Evolutionary conservation across 345 rosid genomes (phyloP), one percentile per base, ranked within the genome.

Genomic region (Stellera chamaejasme): DNA sequence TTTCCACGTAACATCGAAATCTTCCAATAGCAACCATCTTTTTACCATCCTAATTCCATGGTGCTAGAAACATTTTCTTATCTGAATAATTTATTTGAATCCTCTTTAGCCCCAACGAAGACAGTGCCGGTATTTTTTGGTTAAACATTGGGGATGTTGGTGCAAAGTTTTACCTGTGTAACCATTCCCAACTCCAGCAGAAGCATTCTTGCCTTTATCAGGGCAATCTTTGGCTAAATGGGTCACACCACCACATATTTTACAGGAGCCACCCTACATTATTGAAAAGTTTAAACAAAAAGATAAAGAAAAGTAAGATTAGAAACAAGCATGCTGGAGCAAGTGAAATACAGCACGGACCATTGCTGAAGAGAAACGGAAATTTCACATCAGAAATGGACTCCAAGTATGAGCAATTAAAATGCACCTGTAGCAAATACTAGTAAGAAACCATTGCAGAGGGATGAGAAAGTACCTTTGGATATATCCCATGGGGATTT

Each of bases 161-260:
- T 0, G 39, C 8, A 32, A 32, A 32, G 8, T 32, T 32, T 32
- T 32, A 32, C 39, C 39, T 32, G 0, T 32, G 39, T 32, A 4
- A 4, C 8, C 39, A 5, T 32, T 56, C 65, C 23, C 56, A 43
- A 69, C 27, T n/a, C 70, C 59, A 45, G 44, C 15, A 42, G 67
- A 58, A 56, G 54, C 58, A 59, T 45, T 64, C 67, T 47, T 69
- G 53, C 79, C 70, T 83, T 84, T 93, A 64, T 84, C 78, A 15
- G 97, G 92, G 50, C 97, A 93, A 68, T 93, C 96, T 72, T 52
- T 93, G 23, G 96, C 96, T 62, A 93, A 83, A 85, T 93, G 99
- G 26, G 91, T 84, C 58, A 87, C 86, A 45, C 90, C 84, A 27
- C 91, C 88, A n/a, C 99, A 93, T 67, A 86, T 71, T 75, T 93